Evolutionary conservation across 441 rosid species (phyloP).

Genomic region (Omphalea diandra): DNA sequence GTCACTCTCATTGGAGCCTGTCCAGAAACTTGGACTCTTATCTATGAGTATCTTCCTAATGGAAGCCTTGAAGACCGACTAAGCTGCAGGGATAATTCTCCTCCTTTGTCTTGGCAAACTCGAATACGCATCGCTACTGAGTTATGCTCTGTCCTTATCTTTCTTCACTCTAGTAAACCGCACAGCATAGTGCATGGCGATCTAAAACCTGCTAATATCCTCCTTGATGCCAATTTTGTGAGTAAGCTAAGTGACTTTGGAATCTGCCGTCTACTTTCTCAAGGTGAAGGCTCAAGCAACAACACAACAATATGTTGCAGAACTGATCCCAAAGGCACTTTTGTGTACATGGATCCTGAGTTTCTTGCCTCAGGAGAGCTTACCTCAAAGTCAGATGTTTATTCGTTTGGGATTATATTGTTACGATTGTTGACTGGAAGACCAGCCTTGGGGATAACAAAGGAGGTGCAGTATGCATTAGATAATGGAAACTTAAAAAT

Average conservation of each 20-base stretch:
- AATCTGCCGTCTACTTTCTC: constrained; percentile 52
- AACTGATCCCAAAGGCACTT: constrained; percentile 76
- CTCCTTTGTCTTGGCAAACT: constrained; percentile 85
- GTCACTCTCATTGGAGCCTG: constrained; percentile 88
- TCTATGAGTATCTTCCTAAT: constrained; percentile 82
- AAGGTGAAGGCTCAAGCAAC: constrained; percentile 33
- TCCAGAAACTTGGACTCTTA: constrained; percentile 81
- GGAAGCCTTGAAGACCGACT: constrained; percentile 97
- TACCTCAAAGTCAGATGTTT: constrained; percentile 83
- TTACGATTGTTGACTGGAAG: constrained; percentile 77
- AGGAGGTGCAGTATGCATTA: constrained; percentile 72
- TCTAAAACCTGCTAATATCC: constrained; percentile 81
- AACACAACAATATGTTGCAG: constrained; percentile 38
- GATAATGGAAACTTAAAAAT: constrained; percentile 53
- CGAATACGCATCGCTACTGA: constrained; percentile 79
- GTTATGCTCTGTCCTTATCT: constrained; percentile 80
- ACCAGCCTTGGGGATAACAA: constrained; percentile 61
- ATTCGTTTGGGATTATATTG: constrained; percentile 84
- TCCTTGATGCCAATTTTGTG: constrained; percentile 69
- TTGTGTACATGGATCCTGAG: constrained; percentile 83
- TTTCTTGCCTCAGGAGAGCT: constrained; percentile 75
- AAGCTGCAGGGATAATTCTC: constrained; percentile 68
- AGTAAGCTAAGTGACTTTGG: constrained; percentile 91
- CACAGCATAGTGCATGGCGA: constrained; percentile 88
- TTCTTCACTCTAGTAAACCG: constrained; percentile 81